Evolutionary conservation across 139 green algal species (phyloP), one percentile per base, ranked within the genome.

Genomic region (Bryopsis sp.): DNA sequence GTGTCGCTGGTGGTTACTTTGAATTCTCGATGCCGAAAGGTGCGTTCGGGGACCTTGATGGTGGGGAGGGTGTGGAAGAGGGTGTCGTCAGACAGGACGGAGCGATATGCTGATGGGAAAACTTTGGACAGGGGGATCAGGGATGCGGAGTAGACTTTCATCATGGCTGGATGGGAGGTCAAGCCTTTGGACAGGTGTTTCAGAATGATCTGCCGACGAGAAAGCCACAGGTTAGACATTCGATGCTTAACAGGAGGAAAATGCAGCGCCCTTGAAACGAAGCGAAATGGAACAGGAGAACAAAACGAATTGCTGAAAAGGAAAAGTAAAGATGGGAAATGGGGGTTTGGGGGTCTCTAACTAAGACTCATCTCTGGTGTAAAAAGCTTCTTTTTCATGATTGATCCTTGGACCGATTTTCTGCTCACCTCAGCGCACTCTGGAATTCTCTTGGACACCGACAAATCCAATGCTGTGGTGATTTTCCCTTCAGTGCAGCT

Each of bases 161-260:
- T 47, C 15, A 33, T 65, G 32, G 39, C 58, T 6, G 43, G 31
- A 11, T 65, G 32, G 3, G 58, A 47, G 24, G 32, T 47, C 28
- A 65, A 31, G n/a, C 58, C 58, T 46, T 65, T 33, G 7, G 43
- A 22, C n/a, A 65, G n/a, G 43, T 65, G 43, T 33, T 65, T 65
- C 58, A 65, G 26, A 26, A 65, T 61, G 33, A 7, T 61, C 50
- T 61, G 33, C 50, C 31, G 11, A 50, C 15, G 11, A 50, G 8
- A 61, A 24, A 33, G n/a, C 8, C 50, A 11, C 15, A 61, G 50
- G 5, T 33, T 28, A 61, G 50, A 7, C 50, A 61, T 11, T 26
- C 15, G 50, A 26, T 61, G 50, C 31, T 26, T 11, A 15, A 50
- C 43, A 19, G 43, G 11, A 11, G 43, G 43, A n/a, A n/a, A n/a